Percentiles rank a stretch among this genome's conserved stretches.
phyloP scores from a whole-genome alignment of 139 green algal genomes.

The Volvox africanus region DNA sequence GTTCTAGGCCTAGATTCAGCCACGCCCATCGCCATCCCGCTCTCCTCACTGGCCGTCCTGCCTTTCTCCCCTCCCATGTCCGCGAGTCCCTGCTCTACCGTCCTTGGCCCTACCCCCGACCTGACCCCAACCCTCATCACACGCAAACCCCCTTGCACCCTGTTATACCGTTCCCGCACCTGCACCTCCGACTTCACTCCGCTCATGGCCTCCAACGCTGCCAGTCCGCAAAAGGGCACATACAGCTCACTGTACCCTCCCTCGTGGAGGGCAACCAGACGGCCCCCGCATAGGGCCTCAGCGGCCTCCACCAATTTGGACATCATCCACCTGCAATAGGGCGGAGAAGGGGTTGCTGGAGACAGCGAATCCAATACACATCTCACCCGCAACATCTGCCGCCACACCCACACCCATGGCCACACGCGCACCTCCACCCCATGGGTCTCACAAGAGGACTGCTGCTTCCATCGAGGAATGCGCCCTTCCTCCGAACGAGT shows the following conservation, averaged over 20 bases:
- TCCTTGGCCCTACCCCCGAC: no score
- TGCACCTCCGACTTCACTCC: constrained; percentile 37
- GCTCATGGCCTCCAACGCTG: constrained; percentile 58
- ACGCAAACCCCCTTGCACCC: no score
- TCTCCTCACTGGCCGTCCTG: no score
- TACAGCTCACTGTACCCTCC: constrained; percentile 54
- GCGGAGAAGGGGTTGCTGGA: no score
- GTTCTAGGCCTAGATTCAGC: no score
- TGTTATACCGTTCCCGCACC: neutral
- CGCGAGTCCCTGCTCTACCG: no score
- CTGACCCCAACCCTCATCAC: no score
- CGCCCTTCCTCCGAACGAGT: neutral
- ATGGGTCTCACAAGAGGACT: no score
- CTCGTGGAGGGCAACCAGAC: constrained; percentile 58
- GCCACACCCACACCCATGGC: neutral
- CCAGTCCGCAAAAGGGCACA: constrained; percentile 68
- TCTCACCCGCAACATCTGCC: neutral
- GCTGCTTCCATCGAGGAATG: neutral
- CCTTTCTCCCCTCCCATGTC: no score
- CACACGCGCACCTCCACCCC: neutral
- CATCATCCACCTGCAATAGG: constrained; percentile 52
- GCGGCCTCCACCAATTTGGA: constrained; percentile 29
- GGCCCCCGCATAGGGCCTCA: constrained; percentile 41
- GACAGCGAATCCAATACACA: neutral
- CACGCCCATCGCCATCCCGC: no score